Evolutionary conservation across 225 moss, liverwort and hornwort genomes (phyloP).

Genomic region (Asterella californica): DNA sequence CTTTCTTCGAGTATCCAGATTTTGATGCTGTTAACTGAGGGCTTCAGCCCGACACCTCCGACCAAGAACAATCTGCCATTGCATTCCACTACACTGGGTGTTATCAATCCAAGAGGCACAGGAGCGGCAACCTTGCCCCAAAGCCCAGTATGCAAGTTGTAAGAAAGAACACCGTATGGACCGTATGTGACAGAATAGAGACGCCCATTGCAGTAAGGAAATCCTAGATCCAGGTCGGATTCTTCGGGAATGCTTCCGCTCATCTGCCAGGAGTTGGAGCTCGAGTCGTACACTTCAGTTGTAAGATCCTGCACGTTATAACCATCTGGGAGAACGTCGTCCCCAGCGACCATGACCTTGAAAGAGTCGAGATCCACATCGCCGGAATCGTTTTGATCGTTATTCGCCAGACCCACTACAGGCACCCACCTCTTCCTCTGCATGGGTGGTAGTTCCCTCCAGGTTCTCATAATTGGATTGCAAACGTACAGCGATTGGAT

Average conservation of each 20-base stretch:
- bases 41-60: constrained; percentile 25
- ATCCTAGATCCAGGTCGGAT: constrained; percentile 25
- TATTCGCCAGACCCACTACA: constrained; percentile 21
- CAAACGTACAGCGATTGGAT: constrained; percentile 25
- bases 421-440: constrained; percentile 26
- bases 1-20: constrained; percentile 19
- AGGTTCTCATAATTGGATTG: constrained; percentile 33
- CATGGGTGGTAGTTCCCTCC: constrained; percentile 31
- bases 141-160: constrained; percentile 11
- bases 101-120: constrained; percentile 17
- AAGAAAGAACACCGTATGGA: constrained; percentile 29
- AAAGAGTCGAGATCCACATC: background rate
- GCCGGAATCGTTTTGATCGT: background rate
- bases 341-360: constrained; percentile 35
- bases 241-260: constrained; percentile 10
- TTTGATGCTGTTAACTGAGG: constrained; percentile 17
- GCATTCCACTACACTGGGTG: constrained; percentile 34
- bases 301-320: constrained; percentile 31
- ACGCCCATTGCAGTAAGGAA: constrained; percentile 15
- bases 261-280: constrained; percentile 23
- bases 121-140: constrained; percentile 29
- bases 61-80: constrained; percentile 27
- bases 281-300: constrained; percentile 35
- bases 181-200: constrained; percentile 27
- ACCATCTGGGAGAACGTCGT: constrained; percentile 23